These are phyloP conservation scores for Marchantia polymorpha DNA, from an alignment of 225 moss, liverwort and hornwort genomes.

Conservation along the genomic window DNA sequence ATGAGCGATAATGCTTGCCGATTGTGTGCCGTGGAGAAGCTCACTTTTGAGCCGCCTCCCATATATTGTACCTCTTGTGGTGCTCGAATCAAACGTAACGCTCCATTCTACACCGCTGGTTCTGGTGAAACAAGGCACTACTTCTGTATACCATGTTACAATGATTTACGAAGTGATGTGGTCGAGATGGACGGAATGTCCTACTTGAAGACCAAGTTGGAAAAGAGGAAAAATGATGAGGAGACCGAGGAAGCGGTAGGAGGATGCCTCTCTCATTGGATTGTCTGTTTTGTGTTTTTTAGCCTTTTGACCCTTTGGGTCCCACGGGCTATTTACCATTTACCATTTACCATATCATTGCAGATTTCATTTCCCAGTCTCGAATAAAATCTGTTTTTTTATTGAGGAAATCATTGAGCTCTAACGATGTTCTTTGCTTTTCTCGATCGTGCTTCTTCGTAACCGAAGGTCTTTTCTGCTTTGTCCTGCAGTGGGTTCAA, in stretches of 20 bases:
- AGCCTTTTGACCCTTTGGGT: too few species aligned
- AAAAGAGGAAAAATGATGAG: constrained; percentile 94
- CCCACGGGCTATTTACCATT: too few species aligned
- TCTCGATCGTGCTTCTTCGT: too few species aligned
- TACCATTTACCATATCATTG: too few species aligned
- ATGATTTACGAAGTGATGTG: constrained; percentile 82
- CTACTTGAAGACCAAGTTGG: constrained; percentile 78
- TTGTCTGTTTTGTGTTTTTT: too few species aligned
- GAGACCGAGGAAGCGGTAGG: constrained; percentile 99
- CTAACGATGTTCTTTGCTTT: too few species aligned
- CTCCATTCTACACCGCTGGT: constrained; percentile 73
- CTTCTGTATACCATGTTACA: constrained; percentile 96
- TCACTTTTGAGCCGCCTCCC: constrained; percentile 98
- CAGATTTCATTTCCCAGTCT: too few species aligned
- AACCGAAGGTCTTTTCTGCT: background rate
- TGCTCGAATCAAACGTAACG: constrained; percentile 89
- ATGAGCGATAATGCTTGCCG: constrained; percentile 98
- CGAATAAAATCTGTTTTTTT: too few species aligned
- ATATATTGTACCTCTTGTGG: constrained; percentile 98
- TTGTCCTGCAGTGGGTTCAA: constrained; percentile 83
- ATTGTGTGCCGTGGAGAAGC: constrained; percentile 95
- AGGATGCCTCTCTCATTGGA: background rate
- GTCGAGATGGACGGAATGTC: constrained; percentile 91
- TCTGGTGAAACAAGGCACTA: constrained; percentile 93
- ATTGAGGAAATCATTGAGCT: too few species aligned